These are phyloP conservation scores for Berkeleyomyces rouxiae DNA, from an alignment of 2,329 filamentous ascomycete genomes.

Conservation along the genomic window DNA sequence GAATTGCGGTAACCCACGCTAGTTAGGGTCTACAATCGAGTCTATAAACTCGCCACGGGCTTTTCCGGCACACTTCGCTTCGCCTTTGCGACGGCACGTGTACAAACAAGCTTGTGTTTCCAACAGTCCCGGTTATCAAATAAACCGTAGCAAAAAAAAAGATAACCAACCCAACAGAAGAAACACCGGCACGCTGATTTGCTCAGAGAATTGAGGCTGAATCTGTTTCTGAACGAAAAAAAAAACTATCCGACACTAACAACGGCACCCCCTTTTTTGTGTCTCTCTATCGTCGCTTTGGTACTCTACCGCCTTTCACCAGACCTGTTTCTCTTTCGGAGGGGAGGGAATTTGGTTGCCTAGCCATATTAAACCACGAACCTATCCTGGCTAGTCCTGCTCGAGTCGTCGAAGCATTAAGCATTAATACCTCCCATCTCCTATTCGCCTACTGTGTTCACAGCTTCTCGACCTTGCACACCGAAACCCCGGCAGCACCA, in stretches of 20 bases:
- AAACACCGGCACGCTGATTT: not conserved
- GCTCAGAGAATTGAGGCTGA: not conserved
- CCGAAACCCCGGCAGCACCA: not conserved
- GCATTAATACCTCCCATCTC: not conserved
- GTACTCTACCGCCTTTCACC: not conserved
- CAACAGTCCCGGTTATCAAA: not conserved
- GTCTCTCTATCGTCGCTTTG: not conserved
- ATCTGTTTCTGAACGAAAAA: not conserved
- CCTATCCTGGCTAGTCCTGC: not conserved
- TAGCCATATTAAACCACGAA: not conserved
- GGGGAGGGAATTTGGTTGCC: not conserved
- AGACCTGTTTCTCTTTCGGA: not conserved
- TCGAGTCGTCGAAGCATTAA: not conserved
- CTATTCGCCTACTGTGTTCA: not conserved
- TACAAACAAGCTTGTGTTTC: not conserved
- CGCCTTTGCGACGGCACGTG: too few species aligned
- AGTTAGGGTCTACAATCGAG: too few species aligned
- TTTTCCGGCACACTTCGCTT: too few species aligned
- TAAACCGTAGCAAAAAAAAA: not conserved
- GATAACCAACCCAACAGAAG: not conserved
- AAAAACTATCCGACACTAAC: not conserved
- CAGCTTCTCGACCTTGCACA: not conserved
- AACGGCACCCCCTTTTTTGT: not conserved
- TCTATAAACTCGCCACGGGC: too few species aligned
- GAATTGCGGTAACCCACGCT: too few species aligned